Evolutionary conservation across 495 filamentous ascomycete species (phyloP).

Genomic region (Hapsidospora chrysogenum): DNA sequence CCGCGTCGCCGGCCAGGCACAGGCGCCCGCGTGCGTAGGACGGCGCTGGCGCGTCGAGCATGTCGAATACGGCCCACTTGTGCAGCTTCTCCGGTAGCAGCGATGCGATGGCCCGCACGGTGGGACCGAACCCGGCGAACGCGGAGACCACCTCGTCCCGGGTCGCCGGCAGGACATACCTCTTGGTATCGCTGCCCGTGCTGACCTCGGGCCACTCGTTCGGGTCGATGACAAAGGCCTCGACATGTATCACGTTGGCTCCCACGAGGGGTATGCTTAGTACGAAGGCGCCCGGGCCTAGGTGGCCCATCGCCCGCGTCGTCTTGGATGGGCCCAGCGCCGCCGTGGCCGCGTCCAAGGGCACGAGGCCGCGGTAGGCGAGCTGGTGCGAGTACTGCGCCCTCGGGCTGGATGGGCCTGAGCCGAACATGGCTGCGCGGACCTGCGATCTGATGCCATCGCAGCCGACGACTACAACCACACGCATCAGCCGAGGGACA

Average conservation of each 20-base stretch:
- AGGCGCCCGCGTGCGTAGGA: slow-evolving; percentile 8
- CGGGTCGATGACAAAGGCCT: not conserved
- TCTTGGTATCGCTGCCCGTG: not conserved
- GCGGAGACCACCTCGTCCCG: not conserved
- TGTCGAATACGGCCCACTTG: slow-evolving; percentile 1
- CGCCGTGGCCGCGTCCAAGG: not conserved
- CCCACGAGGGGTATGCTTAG: not conserved
- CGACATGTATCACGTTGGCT: not conserved
- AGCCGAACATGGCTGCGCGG: not conserved
- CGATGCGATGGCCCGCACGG: not conserved
- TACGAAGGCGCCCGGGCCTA: not conserved
- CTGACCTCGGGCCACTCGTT: not conserved
- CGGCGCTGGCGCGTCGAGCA: not conserved
- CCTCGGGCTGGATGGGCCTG: not conserved
- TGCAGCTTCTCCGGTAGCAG: not conserved
- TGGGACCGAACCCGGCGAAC: not conserved
- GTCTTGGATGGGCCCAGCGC: not conserved
- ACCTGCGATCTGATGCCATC: slow-evolving; percentile 1
- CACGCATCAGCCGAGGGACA: not conserved
- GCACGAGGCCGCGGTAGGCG: not conserved
- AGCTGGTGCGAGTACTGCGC: not conserved
- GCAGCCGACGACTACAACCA: not conserved
- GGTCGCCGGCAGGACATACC: too few relatives aligned
- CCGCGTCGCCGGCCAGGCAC: slow-evolving; percentile 25
- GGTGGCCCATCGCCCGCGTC: not conserved